These are phyloP conservation scores for Tritrichomonas musculus DNA, from an alignment of 208 protist genomes.

Conservation along the genomic window DNA sequence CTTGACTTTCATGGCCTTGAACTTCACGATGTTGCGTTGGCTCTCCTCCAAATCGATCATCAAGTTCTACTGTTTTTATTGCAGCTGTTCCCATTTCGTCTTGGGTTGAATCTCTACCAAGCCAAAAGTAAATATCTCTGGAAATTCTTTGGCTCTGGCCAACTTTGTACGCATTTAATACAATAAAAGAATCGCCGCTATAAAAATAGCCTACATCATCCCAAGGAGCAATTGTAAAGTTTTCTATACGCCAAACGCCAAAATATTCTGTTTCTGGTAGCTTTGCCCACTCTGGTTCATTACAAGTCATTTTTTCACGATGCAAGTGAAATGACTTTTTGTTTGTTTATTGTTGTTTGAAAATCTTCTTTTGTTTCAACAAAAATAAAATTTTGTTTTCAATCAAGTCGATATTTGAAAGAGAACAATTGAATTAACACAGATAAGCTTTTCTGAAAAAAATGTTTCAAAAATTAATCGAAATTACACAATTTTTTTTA, in stretches of 20 bases:
- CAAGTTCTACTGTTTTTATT: constrained; percentile 55
- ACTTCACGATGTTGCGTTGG: constrained; percentile 52
- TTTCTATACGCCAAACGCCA: constrained; percentile 43
- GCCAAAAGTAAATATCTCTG: constrained; percentile 45
- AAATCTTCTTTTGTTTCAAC: too few relatives aligned
- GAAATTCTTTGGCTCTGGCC: neutral
- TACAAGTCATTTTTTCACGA: neutral
- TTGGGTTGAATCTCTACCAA: constrained; percentile 40
- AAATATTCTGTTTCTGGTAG: too few relatives aligned
- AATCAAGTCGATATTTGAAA: too few relatives aligned
- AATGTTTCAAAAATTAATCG: too few relatives aligned
- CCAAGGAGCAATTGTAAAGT: constrained; percentile 30
- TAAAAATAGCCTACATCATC: constrained; percentile 38
- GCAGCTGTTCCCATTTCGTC: constrained; percentile 52
- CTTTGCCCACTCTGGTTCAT: too few relatives aligned
- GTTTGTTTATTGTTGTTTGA: too few relatives aligned
- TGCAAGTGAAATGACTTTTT: neutral
- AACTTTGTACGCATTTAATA: constrained; percentile 34
- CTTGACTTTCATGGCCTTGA: constrained; percentile 41
- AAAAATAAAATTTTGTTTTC: too few relatives aligned
- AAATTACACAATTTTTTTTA: too few relatives aligned
- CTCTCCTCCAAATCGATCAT: constrained; percentile 46
- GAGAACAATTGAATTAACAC: too few relatives aligned
- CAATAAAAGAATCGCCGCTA: constrained; percentile 40
- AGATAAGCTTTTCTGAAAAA: too few relatives aligned